Conservation (phyloP, 208 protist genomes). For the Porcisia deanei region DNA sequence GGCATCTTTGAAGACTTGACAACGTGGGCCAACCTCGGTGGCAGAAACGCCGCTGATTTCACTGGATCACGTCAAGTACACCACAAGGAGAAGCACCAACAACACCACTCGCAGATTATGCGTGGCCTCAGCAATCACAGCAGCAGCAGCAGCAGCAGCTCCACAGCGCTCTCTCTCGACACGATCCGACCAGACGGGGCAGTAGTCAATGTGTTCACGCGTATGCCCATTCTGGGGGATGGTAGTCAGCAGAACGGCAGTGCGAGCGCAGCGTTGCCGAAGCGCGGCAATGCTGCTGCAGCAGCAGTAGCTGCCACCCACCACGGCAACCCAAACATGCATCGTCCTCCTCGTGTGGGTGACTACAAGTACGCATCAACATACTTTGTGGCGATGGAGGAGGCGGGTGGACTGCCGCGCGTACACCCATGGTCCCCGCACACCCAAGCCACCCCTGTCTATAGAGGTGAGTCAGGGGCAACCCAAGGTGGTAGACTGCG, state of each 20-base stretch:
- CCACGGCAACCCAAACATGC: neutral
- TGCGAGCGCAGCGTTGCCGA: neutral
- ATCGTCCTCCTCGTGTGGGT: neutral
- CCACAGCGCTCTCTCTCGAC: conserved; percentile 18
- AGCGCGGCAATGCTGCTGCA: neutral
- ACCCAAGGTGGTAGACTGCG: neutral
- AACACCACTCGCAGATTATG: conserved; percentile 1
- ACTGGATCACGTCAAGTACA: neutral
- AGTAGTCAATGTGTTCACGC: conserved; percentile 17
- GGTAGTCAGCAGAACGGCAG: neutral
- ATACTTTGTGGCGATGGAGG: conserved; percentile 29
- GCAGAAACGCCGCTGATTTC: neutral
- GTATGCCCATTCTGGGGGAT: conserved; percentile 27
- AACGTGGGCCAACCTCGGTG: neutral
- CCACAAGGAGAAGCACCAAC: neutral
- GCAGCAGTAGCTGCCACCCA: neutral
- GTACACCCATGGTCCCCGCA: neutral
- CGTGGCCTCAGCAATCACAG: conserved; percentile 2
- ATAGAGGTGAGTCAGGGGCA: neutral
- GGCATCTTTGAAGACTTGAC: neutral
- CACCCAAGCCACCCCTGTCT: neutral
- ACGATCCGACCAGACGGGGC: neutral
- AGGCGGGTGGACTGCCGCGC: neutral
- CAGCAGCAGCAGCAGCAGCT: neutral
- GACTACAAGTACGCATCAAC: conserved; percentile 26